A percentile compares a stretch with the other conserved stretches of the same genome.
phyloP scores from a whole-genome alignment of 352 stramenopile genomes.

The Chrysophaeum taylorii region DNA sequence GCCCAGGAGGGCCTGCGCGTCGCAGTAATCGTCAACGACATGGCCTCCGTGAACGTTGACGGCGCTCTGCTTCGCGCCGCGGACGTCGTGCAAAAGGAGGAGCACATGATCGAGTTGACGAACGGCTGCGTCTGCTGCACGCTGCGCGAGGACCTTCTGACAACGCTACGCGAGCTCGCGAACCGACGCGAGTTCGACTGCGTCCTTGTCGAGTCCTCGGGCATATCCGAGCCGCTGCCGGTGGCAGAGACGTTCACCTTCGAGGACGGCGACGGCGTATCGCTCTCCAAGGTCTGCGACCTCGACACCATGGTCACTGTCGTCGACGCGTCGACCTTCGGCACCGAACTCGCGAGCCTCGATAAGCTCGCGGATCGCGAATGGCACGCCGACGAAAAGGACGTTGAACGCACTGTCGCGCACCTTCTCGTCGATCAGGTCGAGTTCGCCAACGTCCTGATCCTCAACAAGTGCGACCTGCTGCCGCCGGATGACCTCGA shows the following conservation, averaged over 20 bases:
- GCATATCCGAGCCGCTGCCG: slow-evolving; percentile 82
- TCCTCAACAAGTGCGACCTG: slow-evolving; percentile 84
- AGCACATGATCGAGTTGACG: slow-evolving; percentile 45
- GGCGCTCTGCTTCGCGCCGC: slow-evolving; percentile 38
- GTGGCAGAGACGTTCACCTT: slow-evolving; percentile 82
- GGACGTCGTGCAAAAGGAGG: slow-evolving; percentile 11
- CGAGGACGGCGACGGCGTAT: slow-evolving; percentile 35
- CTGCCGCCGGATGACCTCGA: slow-evolving; percentile 43
- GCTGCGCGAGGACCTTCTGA: slow-evolving; percentile 42
- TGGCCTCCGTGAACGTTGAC: slow-evolving; percentile 52
- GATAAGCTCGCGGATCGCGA: slow-evolving; percentile 40
- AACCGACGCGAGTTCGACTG: slow-evolving; percentile 61
- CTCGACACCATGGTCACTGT: slow-evolving; percentile 84
- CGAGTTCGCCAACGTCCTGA: slow-evolving; percentile 84
- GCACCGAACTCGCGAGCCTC: slow-evolving; percentile 41
- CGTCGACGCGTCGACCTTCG: slow-evolving; percentile 66
- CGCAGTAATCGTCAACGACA: slow-evolving; percentile 53
- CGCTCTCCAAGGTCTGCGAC: slow-evolving; percentile 43
- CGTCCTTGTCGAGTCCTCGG: slow-evolving; percentile 82
- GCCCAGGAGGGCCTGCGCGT: slow-evolving; percentile 45
- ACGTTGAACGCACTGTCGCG: slow-evolving; percentile 52
- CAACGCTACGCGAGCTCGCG: slow-evolving; percentile 43
- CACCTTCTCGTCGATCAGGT: slow-evolving; percentile 78
- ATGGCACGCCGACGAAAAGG: slow-evolving; percentile 54
- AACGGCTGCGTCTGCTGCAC: slow-evolving; percentile 55